A percentile compares a stretch with the other conserved stretches of the same genome.
phyloP scores from a whole-genome alignment of 2,329 filamentous ascomycete genomes.

The Xylariaceae sp. region DNA sequence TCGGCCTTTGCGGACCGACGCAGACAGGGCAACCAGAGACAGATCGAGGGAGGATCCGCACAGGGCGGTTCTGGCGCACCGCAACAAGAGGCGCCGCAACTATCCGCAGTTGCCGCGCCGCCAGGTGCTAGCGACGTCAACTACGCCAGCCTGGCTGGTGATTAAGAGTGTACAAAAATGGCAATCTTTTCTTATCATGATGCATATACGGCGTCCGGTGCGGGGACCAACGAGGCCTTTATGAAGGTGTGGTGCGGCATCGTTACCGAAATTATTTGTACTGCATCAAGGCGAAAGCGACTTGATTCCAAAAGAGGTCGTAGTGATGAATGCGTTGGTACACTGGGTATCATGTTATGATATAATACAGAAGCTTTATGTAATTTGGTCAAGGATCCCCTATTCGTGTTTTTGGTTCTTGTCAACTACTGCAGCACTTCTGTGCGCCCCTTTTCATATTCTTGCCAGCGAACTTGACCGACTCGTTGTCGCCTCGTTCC shows the following conservation, averaged over 20 bases:
- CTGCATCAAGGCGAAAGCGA: constrained; percentile 7
- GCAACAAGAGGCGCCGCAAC: constrained; percentile 30
- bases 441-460: constrained; percentile 21
- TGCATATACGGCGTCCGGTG: constrained; percentile 30
- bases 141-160: constrained; percentile 80
- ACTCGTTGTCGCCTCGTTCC: constrained; percentile 90
- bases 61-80: constrained; percentile 25
- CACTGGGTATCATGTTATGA: constrained; percentile 28
- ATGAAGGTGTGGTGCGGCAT: constrained; percentile 9
- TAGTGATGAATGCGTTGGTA: constrained; percentile 20
- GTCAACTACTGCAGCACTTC: constrained; percentile 24
- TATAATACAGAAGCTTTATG: constrained; percentile 20
- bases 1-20: constrained; percentile 43
- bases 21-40: constrained; percentile 32
- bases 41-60: constrained; percentile 28
- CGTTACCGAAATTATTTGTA: constrained; percentile 12
- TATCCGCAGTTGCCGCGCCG: constrained; percentile 61
- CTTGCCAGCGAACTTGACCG: constrained; percentile 59
- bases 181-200: not conserved
- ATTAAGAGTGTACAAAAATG: constrained; percentile 43
- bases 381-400: not conserved
- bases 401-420: not conserved
- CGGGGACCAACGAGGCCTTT: constrained; percentile 17
- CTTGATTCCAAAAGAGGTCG: constrained; percentile 6
- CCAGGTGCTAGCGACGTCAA: constrained; percentile 73